Conservation (phyloP, 441 rosid species). For the Corymbia citriodora region DNA sequence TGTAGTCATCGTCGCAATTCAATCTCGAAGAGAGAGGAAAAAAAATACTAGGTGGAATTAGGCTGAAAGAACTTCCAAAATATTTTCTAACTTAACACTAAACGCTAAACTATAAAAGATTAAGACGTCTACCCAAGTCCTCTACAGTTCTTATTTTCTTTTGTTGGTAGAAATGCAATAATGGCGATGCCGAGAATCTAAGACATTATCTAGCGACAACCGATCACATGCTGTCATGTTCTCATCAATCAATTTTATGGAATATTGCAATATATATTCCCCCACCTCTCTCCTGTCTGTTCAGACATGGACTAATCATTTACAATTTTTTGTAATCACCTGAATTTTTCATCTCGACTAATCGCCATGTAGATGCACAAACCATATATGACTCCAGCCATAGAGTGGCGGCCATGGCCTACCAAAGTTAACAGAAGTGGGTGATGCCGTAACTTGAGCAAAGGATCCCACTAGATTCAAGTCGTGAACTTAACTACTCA, state of each 20-base stretch:
- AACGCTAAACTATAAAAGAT: background rate
- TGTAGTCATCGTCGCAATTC: background rate
- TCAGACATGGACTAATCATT: background rate
- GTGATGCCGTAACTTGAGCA: fast-evolving
- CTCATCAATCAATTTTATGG: background rate
- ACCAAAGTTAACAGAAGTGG: background rate
- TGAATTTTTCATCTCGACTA: background rate
- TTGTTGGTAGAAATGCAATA: background rate
- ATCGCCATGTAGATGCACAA: background rate
- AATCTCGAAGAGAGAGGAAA: background rate
- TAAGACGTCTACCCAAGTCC: background rate
- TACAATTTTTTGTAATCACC: background rate
- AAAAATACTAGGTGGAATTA: background rate
- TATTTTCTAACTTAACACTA: background rate
- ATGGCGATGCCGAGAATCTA: background rate
- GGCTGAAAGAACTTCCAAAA: background rate
- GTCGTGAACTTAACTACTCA: background rate
- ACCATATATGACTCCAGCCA: background rate
- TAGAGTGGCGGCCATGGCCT: background rate
- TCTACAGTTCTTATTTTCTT: background rate
- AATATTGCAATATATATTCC: background rate
- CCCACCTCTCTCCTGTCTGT: background rate
- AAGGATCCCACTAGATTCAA: background rate
- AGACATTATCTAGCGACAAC: background rate
- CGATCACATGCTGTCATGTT: background rate